phyloP scores from a whole-genome alignment of 1,284 basidiomycete species.

The Anthracocystis panici-leucophaei region DNA sequence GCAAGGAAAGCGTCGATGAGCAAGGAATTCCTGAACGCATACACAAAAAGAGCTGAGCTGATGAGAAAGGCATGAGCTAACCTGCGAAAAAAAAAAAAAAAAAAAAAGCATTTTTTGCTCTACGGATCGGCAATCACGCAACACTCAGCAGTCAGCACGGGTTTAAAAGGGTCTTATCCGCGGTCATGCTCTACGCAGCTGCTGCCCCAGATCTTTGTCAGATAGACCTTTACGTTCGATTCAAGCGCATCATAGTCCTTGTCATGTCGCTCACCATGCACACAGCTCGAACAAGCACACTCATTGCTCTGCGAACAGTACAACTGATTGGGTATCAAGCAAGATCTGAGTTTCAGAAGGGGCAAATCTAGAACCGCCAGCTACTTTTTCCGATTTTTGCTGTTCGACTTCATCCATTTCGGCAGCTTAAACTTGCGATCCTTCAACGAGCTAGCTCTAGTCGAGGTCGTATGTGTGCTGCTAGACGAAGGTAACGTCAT shows the following conservation, averaged over 20 bases:
- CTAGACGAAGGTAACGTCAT: slow-evolving; percentile 29
- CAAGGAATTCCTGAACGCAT: too few relatives aligned
- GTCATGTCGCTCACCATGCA: too few relatives aligned
- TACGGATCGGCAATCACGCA: too few relatives aligned
- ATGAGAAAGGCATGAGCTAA: slow-evolving; percentile 11
- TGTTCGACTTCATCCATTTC: slow-evolving; percentile 37
- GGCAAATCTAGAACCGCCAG: not conserved
- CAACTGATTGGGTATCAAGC: not conserved
- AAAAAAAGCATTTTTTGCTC: not conserved
- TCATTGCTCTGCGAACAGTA: too few relatives aligned
- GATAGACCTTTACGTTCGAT: too few relatives aligned
- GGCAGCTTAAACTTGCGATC: slow-evolving; percentile 43
- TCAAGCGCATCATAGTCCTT: too few relatives aligned
- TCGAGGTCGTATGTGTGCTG: slow-evolving; percentile 30
- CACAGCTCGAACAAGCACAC: too few relatives aligned
- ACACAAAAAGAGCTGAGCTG: too few relatives aligned
- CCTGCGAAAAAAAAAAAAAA: not conserved
- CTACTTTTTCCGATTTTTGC: slow-evolving; percentile 15
- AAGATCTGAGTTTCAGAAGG: not conserved
- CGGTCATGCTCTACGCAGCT: too few relatives aligned
- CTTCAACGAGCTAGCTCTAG: slow-evolving; percentile 19
- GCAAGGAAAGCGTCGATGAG: slow-evolving; percentile 1
- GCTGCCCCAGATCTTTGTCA: too few relatives aligned
- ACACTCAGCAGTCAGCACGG: too few relatives aligned
- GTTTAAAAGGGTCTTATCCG: too few relatives aligned